Conservation (phyloP, 2,329 filamentous ascomycete genomes). For the Chalaropsis thielavioides region DNA sequence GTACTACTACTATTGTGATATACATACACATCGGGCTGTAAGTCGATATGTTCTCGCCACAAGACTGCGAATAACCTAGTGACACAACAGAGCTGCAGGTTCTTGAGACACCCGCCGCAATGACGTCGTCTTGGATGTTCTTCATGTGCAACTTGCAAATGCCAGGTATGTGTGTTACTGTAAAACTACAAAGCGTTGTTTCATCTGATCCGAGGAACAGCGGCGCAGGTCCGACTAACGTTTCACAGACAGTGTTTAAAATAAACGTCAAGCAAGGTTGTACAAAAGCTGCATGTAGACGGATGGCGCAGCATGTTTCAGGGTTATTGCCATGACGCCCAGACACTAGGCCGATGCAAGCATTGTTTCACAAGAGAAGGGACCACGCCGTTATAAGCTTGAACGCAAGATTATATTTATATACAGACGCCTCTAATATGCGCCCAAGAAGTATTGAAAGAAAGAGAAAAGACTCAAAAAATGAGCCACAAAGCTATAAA, state of each 20-base stretch:
- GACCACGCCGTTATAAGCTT: neutral
- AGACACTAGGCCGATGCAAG: neutral
- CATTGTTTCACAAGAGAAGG: neutral
- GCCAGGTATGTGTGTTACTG: no score
- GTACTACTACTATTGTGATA: no score
- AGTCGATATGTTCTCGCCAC: no score
- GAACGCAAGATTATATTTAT: neutral
- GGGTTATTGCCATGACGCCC: neutral
- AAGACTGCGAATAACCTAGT: no score
- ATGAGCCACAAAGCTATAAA: neutral
- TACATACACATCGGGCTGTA: no score
- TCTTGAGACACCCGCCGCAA: no score
- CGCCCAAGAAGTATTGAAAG: neutral
- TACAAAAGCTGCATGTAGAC: neutral
- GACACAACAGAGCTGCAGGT: no score
- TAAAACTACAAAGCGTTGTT: neutral
- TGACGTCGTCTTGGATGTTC: no score
- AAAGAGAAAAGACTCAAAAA: neutral
- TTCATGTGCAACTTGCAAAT: no score
- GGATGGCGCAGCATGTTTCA: neutral
- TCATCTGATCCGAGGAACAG: neutral
- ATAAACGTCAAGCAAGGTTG: neutral
- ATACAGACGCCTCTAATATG: neutral
- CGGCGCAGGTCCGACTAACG: neutral
- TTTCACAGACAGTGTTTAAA: neutral